Evolutionary conservation across 768 basidiomycete species (phyloP).

Genomic region (Collybia sp.): DNA sequence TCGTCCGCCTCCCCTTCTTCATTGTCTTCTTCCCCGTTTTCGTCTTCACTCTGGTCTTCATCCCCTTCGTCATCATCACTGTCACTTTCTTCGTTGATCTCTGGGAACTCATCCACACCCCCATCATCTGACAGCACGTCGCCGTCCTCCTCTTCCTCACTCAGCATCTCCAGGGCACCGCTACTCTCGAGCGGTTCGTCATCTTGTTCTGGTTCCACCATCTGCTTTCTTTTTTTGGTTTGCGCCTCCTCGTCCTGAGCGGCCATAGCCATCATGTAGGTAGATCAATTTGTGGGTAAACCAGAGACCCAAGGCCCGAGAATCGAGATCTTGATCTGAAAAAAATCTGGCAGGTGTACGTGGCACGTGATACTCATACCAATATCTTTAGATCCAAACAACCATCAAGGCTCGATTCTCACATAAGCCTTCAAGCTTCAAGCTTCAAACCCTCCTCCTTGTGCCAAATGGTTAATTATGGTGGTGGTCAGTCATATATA

Average conservation of each 20-base stretch:
- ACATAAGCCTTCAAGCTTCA: background rate
- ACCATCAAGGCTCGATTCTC: conserved; percentile 11
- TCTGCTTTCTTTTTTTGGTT: conserved; percentile 58
- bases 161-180: conserved; percentile 63
- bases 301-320: too few relatives aligned
- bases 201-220: conserved; percentile 16
- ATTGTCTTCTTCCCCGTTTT: conserved; percentile 36
- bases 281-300: conserved; percentile 1
- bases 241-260: conserved; percentile 26
- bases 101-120: conserved; percentile 71
- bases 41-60: conserved; percentile 29
- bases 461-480: conserved; percentile 74
- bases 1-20: conserved; percentile 26
- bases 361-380: conserved; percentile 12
- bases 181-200: conserved; percentile 5
- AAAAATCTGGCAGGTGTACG: conserved; percentile 7
- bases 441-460: conserved; percentile 3
- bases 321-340: background rate
- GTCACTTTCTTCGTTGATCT: conserved; percentile 54
- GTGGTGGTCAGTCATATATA: conserved; percentile 60
- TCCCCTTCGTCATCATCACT: conserved; percentile 36
- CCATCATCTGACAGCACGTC: conserved; percentile 49
- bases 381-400: conserved; percentile 20
- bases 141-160: conserved; percentile 60
- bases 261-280: conserved; percentile 23